These are phyloP conservation scores for Plasmodium yoelii DNA, from an alignment of 169 alveolate genomes.

Conservation along the genomic window DNA sequence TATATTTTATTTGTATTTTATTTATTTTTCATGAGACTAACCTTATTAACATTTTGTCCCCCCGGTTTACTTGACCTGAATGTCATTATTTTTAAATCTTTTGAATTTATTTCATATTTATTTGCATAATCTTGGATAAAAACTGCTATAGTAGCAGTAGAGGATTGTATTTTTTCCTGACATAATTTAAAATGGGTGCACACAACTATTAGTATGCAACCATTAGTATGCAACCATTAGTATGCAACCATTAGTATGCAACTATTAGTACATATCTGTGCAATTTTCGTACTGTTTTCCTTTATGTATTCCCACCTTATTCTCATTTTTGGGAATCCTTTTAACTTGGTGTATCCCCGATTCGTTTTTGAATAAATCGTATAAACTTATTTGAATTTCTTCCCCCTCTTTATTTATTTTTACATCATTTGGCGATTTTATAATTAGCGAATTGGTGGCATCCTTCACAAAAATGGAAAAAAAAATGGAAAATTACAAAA, in stretches of 20 bases:
- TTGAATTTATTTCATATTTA: slow-evolving; percentile 74
- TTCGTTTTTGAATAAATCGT: slow-evolving; percentile 82
- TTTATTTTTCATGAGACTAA: not conserved
- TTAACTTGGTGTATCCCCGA: slow-evolving; percentile 87
- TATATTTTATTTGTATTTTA: not conserved
- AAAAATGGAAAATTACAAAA: not conserved
- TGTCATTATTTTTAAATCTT: slow-evolving; percentile 83
- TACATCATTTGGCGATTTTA: slow-evolving; percentile 17
- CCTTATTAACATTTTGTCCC: slow-evolving; percentile 88
- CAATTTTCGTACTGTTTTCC: not conserved
- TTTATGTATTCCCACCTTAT: slow-evolving; percentile 59
- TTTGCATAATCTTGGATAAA: slow-evolving; percentile 68
- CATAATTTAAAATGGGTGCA: not conserved
- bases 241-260: too few relatives aligned
- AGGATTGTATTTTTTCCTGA: slow-evolving; percentile 85
- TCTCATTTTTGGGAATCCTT: slow-evolving; percentile 83
- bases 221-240: too few relatives aligned
- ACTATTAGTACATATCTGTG: not conserved
- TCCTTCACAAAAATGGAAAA: slow-evolving; percentile 25
- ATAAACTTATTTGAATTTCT: slow-evolving; percentile 65
- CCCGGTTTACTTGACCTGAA: slow-evolving; percentile 87
- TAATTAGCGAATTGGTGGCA: slow-evolving; percentile 20
- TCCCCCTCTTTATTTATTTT: slow-evolving; percentile 36
- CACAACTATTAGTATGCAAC: too few relatives aligned
- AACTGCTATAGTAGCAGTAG: slow-evolving; percentile 88